Base-by-base conservation (phyloP, 148 eudicot species). In the Pharnaceum exiguum region DNA sequence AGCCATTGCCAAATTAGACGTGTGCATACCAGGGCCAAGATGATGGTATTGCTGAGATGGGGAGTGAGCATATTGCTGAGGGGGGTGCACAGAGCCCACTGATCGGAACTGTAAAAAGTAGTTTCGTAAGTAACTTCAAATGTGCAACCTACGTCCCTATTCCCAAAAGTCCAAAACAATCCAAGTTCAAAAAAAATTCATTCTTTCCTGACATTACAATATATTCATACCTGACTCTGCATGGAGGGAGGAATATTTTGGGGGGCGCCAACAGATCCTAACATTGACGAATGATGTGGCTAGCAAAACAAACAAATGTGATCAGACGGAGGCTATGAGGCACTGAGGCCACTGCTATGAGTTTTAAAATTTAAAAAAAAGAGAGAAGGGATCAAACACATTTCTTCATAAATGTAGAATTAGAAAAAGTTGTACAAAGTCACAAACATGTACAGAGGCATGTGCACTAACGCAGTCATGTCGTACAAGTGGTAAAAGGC, bases 31-130 rank as follows among this genome's bases (percentile, higher is more conserved):
- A 23, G 61, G 68, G 46, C 82, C 86, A 54, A 73, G 73, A 42
- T 78, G 69, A 72, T 76, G 84, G 67, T 75, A 91, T 58, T 91
- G 98, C 46, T 80, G 96, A 58, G 93, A 51, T 33, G 69, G 66
- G 62, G 75, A 16, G 9, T 84, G 67, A 63, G 73, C 63, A 69
- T 75, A 91, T 68, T 86, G 82, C 60, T 79, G 93, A 44, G 85
- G 37, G 44, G 71, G 89, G 35, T 69, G 95, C 60, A 82, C 71
- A 30, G 84, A 78, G 56, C 51, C 74, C 32, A 69, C 72, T 18
- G 90, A 73, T 31, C 83, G 90, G 49, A 79, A 93, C 98, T 93
- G 76, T 53, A 75, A n/a, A 26, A 11, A 22, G 29, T 27, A 60
- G 15, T 29, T 27, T 16, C 35, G 19, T 13, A 38, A 52, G 6